phyloP scores from a whole-genome alignment of 164 flowering plant species.

The Magnolia changhungtana region DNA sequence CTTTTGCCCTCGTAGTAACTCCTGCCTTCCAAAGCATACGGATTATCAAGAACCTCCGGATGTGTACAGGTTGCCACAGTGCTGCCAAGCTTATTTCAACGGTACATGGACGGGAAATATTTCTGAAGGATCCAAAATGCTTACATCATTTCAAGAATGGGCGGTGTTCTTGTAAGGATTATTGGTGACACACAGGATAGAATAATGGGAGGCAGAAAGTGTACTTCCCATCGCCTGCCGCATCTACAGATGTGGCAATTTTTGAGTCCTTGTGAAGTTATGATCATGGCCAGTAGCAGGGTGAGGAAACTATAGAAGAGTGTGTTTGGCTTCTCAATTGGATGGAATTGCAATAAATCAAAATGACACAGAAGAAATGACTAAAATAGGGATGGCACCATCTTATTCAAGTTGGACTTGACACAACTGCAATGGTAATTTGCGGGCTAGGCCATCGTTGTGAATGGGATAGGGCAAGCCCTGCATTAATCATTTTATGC shows the following conservation, averaged over 20 bases:
- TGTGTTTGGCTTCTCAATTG: background rate
- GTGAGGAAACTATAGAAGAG: background rate
- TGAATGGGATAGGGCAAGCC: too few relatives aligned
- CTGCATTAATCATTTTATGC: background rate
- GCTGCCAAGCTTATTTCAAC: constrained; percentile 21
- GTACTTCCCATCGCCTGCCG: background rate
- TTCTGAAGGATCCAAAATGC: constrained; percentile 23
- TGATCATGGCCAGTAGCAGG: background rate
- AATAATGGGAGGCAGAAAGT: background rate
- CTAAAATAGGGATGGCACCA: background rate
- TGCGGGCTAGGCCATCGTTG: background rate
- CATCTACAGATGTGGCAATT: background rate
- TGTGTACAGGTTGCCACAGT: constrained; percentile 24
- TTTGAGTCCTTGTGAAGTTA: background rate
- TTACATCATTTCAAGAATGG: constrained; percentile 30
- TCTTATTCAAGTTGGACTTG: background rate
- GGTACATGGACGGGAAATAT: constrained; percentile 17
- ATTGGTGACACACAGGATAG: constrained; percentile 17
- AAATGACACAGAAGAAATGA: too few relatives aligned
- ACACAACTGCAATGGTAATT: background rate
- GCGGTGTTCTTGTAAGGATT: constrained; percentile 29
- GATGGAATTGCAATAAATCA: background rate
- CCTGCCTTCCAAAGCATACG: constrained; percentile 16
- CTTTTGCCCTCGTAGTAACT: constrained; percentile 21
- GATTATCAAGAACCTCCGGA: constrained; percentile 24